Conservation (phyloP, 2,329 filamentous ascomycete species). For the Sporothrix brasiliensis region DNA sequence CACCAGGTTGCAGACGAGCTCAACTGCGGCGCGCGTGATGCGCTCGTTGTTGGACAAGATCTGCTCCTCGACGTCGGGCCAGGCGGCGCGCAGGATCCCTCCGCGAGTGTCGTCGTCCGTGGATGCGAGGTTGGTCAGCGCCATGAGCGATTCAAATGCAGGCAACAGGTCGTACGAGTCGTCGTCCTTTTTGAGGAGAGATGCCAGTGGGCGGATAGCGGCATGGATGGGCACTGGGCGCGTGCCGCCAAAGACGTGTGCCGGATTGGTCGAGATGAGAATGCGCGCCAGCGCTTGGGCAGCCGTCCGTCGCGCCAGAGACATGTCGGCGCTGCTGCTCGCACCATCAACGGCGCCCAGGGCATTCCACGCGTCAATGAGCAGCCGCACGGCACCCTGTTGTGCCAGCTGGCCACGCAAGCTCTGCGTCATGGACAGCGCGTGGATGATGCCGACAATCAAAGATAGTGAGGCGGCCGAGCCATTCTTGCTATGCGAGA, state of each 20-base stretch:
- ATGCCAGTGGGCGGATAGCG: constrained; percentile 79
- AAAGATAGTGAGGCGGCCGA: constrained; percentile 72
- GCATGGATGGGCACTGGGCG: constrained; percentile 73
- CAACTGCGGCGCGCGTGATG: constrained; percentile 80
- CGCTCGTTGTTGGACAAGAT: constrained; percentile 74
- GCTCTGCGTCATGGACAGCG: constrained; percentile 72
- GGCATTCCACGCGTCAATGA: constrained; percentile 71
- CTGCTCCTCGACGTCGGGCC: constrained; percentile 78
- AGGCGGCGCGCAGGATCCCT: constrained; percentile 72
- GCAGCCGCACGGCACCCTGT: constrained; percentile 86
- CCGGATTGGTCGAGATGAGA: constrained; percentile 81
- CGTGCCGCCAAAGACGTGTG: constrained; percentile 78
- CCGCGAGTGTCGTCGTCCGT: constrained; percentile 68
- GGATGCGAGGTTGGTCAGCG: constrained; percentile 90
- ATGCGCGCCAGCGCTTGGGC: constrained; percentile 83
- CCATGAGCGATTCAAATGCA: constrained; percentile 86
- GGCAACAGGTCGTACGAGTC: constrained; percentile 74
- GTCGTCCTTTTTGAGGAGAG: constrained; percentile 61
- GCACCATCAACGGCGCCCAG: constrained; percentile 55
- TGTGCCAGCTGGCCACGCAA: constrained; percentile 81
- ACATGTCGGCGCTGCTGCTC: constrained; percentile 16
- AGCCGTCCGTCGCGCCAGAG: constrained; percentile 58
- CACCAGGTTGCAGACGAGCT: constrained; percentile 89
- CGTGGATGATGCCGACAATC: constrained; percentile 74
- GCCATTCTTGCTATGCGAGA: constrained; percentile 72